A percentile compares a stretch with the other conserved stretches of the same genome.
Conservation (phyloP, 2,329 filamentous ascomycete genomes). For the Aspergillus sp. region DNA sequence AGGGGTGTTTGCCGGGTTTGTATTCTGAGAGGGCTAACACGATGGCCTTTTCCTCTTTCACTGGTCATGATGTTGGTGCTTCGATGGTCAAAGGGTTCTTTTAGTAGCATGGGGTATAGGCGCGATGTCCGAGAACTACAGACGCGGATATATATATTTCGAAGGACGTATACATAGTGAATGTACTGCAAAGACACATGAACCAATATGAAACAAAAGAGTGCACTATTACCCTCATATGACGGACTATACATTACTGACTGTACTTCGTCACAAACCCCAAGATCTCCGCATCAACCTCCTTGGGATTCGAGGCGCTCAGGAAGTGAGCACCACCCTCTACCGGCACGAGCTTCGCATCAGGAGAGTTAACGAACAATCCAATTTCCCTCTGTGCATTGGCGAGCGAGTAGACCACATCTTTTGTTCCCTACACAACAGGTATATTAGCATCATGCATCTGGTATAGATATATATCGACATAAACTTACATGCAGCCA, state of each 20-base stretch:
- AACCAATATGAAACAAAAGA: background rate
- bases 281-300: conserved; percentile 30
- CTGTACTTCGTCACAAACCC: conserved; percentile 21
- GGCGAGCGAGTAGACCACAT: conserved; percentile 9
- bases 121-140: too few relatives aligned
- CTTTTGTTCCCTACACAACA: conserved; percentile 12
- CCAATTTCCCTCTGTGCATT: conserved; percentile 36
- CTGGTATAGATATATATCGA: conserved; percentile 22
- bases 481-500: conserved; percentile 42
- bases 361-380: conserved; percentile 39
- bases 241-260: background rate
- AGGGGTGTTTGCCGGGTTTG: too few relatives aligned
- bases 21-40: too few relatives aligned
- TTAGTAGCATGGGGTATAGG: background rate
- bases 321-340: conserved; percentile 47
- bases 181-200: background rate
- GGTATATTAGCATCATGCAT: conserved; percentile 32
- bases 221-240: background rate
- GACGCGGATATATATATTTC: too few relatives aligned
- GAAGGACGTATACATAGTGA: too few relatives aligned
- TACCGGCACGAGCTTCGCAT: conserved; percentile 39
- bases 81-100: background rate
- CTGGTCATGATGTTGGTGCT: background rate
- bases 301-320: conserved; percentile 40
- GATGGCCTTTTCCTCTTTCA: background rate